Base-by-base conservation (phyloP, 192 early-diverging fungal species). In the Podila verticillata region DNA sequence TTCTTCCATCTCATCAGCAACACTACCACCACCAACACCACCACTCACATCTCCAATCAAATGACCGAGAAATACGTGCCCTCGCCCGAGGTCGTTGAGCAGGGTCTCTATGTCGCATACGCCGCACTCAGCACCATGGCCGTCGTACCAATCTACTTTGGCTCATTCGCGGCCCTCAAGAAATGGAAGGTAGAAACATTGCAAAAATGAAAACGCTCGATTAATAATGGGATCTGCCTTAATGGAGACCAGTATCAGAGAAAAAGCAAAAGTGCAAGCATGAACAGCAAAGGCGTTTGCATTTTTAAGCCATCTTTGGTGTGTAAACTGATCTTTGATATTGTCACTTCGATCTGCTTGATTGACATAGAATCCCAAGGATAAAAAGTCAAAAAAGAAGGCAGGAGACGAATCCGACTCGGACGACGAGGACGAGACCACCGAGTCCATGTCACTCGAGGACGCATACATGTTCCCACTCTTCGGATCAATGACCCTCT, bases 391-490 rank as follows among this genome's bases (percentile, higher is more conserved):
- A 35, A 73, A 83, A 47, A 60, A 64, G 57, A 49, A 64, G 28
- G 31, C 70, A 72, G 20, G 74, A 65, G 29, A 84, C 68, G 82
- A 89, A 66, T 89, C 90, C 1, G 90, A 86, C n/a, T 91, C 89
- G 47, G 87, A 90, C 63, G 89, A 90, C 26, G 90, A 91, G 19
- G 91, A 93, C 15, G 90, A 87, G 57, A 65, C 72, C 7, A 65
- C 68, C 34, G 97, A 98, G 65, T 91, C 91, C 57, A 92, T 98
- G 68, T 89, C 92, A 12, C 72, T 95, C 2, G 88, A 93, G 66
- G 97, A 99, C 74, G 97, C 97, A 28, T 94, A 95, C 68, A 90
- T 92, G 93, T 96, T 98, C 74, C 97, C 97, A 5, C 68, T 99
- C 22, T 91, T 96, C 68, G 97, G 97, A 24, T 97, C 96, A 12